Evolutionary conservation across 1,139 yeast genomes (phyloP).

Genomic region (Barnettozyma hawaiiensis): DNA sequence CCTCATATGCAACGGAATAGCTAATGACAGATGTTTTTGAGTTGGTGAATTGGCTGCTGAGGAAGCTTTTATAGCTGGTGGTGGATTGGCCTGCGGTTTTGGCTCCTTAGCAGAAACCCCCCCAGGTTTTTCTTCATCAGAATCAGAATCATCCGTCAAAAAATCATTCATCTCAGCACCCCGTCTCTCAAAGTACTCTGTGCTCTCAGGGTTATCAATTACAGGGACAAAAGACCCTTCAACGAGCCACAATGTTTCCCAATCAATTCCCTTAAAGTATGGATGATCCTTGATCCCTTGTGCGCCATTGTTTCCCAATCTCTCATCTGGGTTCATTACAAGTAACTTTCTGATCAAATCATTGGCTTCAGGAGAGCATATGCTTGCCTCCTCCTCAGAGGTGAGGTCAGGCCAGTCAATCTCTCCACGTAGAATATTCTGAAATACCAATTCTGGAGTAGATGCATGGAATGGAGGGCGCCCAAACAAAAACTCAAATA

Average conservation of each 20-base stretch:
- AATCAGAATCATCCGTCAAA: slow-evolving; percentile 46
- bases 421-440: slow-evolving; percentile 64
- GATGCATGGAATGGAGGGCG: slow-evolving; percentile 91
- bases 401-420: slow-evolving; percentile 79
- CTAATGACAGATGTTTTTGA: slow-evolving; percentile 36
- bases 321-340: slow-evolving; percentile 51
- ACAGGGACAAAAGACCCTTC: slow-evolving; percentile 83
- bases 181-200: slow-evolving; percentile 86
- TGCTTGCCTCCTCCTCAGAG: slow-evolving; percentile 43
- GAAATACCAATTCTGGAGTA: slow-evolving; percentile 76
- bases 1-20: slow-evolving; percentile 51
- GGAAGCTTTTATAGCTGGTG: slow-evolving; percentile 18
- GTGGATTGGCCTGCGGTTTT: slow-evolving; percentile 6
- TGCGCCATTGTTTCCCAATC: slow-evolving; percentile 77
- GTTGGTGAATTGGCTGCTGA: slow-evolving; percentile 27
- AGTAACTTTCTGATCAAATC: slow-evolving; percentile 66
- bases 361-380: slow-evolving; percentile 63
- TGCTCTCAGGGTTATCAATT: slow-evolving; percentile 75
- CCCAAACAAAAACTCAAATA: slow-evolving; percentile 89
- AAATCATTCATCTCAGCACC: slow-evolving; percentile 74
- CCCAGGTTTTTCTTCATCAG: slow-evolving; percentile 19
- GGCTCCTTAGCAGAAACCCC: background rate
- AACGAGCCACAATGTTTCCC: slow-evolving; percentile 70
- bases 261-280: slow-evolving; percentile 64
- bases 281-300: slow-evolving; percentile 74